Percentiles rank a stretch among this genome's conserved stretches.
Conservation (phyloP, 1,284 basidiomycete species). For the Trametes sp. region DNA sequence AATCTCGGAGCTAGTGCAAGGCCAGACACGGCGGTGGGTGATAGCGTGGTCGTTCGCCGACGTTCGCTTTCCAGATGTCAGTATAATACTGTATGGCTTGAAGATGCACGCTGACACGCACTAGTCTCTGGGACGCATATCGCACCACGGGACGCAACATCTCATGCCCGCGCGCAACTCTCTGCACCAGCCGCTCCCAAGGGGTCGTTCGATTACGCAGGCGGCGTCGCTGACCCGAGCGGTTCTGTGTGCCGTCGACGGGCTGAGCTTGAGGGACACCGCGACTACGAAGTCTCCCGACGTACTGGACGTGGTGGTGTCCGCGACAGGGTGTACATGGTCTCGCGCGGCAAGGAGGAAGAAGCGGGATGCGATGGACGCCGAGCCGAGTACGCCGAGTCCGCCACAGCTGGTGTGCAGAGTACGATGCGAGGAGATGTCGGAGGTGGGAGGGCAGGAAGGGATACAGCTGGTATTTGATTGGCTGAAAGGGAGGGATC, state of each 20-base stretch:
- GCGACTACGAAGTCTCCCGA: not conserved
- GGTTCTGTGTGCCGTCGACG: constrained; percentile 47
- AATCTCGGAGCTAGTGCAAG: constrained; percentile 83
- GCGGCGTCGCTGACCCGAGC: constrained; percentile 35
- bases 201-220: constrained; percentile 25
- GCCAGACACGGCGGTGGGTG: constrained; percentile 89
- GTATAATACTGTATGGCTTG: constrained; percentile 41
- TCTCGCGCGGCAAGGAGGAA: constrained; percentile 72
- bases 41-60: constrained; percentile 84
- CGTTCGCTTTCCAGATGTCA: constrained; percentile 76
- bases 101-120: constrained; percentile 16
- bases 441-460: constrained; percentile 18
- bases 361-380: constrained; percentile 35
- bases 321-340: constrained; percentile 72
- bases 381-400: constrained; percentile 10
- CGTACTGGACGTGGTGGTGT: constrained; percentile 44
- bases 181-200: constrained; percentile 49
- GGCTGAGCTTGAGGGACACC: constrained; percentile 30
- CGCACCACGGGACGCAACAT: constrained; percentile 50
- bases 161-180: constrained; percentile 66
- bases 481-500: constrained; percentile 72
- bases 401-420: constrained; percentile 34
- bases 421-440: constrained; percentile 35
- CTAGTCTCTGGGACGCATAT: constrained; percentile 61
- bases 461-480: constrained; percentile 41